Percentiles rank a stretch among this genome's conserved stretches.
Conservation (phyloP, 768 basidiomycete species). For the Macrolepiota fuliginosa region DNA sequence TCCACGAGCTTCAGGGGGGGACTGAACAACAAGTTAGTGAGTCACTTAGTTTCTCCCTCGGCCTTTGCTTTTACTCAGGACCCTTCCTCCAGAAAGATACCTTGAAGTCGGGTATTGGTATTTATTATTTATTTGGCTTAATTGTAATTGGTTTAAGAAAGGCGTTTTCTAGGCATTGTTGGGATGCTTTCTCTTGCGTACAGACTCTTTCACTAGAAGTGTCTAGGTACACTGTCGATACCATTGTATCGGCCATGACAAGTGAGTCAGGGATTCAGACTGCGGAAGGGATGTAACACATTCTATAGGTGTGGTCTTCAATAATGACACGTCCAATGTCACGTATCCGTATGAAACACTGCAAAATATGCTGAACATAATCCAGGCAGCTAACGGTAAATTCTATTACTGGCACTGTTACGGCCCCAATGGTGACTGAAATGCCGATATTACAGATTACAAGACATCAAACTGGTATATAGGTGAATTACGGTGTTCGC, state of each 20-base stretch:
- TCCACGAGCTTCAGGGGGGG: no score
- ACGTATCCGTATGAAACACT: background rate
- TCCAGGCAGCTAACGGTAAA: background rate
- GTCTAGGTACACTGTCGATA: background rate
- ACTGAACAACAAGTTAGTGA: background rate
- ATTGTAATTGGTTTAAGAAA: background rate
- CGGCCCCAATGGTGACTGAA: background rate
- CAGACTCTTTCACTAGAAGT: background rate
- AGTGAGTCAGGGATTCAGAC: background rate
- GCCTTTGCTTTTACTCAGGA: no score
- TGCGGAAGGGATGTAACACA: background rate
- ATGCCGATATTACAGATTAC: background rate
- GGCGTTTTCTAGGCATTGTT: background rate
- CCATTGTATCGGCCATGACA: background rate
- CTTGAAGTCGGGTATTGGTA: conserved; percentile 7
- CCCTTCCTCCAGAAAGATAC: background rate
- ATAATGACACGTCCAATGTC: background rate
- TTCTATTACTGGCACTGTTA: background rate
- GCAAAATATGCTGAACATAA: conserved; percentile 1
- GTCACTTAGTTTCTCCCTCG: background rate
- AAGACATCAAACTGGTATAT: conserved; percentile 7
- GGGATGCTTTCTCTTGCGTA: background rate
- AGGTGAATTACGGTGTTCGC: background rate
- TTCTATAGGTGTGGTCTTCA: background rate
- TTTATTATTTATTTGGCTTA: background rate